Percentiles rank a stretch among this genome's conserved stretches.
These are phyloP conservation scores for Citrullus mucosospermus DNA, from an alignment of 306 rosid genomes.

Conservation along the genomic window DNA sequence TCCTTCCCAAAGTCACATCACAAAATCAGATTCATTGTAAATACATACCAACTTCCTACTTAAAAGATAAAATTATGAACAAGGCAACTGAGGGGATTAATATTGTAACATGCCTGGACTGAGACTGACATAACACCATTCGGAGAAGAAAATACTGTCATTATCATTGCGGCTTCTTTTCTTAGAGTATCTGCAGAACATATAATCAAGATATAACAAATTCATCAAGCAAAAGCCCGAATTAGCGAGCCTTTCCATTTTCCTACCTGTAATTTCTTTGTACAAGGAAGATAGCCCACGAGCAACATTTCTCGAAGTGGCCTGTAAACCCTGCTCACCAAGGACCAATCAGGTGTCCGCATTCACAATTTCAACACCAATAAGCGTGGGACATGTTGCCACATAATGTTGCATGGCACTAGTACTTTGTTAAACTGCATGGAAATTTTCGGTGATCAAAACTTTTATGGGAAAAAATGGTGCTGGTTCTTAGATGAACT, in stretches of 20 bases:
- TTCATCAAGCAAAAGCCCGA: conserved; percentile 10
- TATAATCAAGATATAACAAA: conserved; percentile 11
- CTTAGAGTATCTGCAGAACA: conserved; percentile 76
- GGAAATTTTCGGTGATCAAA: neutral
- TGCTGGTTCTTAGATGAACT: neutral
- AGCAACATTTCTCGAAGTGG: conserved; percentile 77
- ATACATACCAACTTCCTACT: neutral
- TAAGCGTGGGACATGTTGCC: conserved; percentile 99
- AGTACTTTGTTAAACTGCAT: conserved; percentile 93
- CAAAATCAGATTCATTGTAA: neutral
- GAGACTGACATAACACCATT: conserved; percentile 97
- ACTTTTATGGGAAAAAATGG: neutral
- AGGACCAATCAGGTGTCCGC: conserved; percentile 94
- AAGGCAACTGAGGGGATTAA: neutral
- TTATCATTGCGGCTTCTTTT: conserved; percentile 87
- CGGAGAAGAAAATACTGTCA: conserved; percentile 96
- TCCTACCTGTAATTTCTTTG: conserved; percentile 88
- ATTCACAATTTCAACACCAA: conserved; percentile 91
- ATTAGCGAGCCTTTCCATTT: conserved; percentile 12
- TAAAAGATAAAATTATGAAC: neutral
- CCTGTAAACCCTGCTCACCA: conserved; percentile 84
- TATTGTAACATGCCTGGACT: conserved; percentile 58
- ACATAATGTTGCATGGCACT: conserved; percentile 99
- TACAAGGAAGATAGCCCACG: conserved; percentile 87
- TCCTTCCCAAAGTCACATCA: neutral